Evolutionary conservation across 2,329 filamentous ascomycete genomes (phyloP).

Genomic region (Tricladium varicosporioides): DNA sequence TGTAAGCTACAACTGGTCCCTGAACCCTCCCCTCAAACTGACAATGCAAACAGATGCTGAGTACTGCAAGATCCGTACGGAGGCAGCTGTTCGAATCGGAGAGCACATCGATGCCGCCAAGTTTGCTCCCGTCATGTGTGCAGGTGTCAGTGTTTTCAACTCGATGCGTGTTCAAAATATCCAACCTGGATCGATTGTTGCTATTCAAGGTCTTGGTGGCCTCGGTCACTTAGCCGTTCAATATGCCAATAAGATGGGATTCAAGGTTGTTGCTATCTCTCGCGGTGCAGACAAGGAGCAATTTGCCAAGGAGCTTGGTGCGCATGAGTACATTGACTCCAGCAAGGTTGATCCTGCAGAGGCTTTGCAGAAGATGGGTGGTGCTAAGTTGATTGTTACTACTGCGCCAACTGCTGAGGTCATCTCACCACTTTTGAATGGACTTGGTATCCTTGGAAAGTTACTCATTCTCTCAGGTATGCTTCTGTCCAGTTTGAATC

Average conservation of each 20-base stretch:
- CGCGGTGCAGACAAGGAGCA: constrained; percentile 59
- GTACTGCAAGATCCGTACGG: background rate
- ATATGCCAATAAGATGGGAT: constrained; percentile 72
- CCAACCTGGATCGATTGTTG: constrained; percentile 36
- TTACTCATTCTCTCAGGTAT: background rate
- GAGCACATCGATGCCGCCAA: background rate
- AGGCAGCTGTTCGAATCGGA: background rate
- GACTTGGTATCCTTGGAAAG: background rate
- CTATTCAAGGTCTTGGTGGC: constrained; percentile 67
- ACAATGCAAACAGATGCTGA: background rate
- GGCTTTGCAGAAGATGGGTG: background rate
- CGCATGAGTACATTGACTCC: constrained; percentile 25
- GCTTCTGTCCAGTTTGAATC: background rate
- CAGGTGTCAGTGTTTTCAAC: background rate
- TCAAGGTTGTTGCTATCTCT: constrained; percentile 65
- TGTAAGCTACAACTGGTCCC: background rate
- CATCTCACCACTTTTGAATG: background rate
- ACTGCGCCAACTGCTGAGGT: background rate
- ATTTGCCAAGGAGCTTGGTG: constrained; percentile 56
- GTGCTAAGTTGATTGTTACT: background rate
- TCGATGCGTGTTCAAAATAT: background rate
- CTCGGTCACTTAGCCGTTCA: constrained; percentile 74
- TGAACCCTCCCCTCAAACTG: too few relatives aligned
- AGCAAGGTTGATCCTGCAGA: background rate
- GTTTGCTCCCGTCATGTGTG: background rate